Conservation (phyloP, 2,329 filamentous ascomycete genomes). For the Pseudocercospora crystallina region DNA sequence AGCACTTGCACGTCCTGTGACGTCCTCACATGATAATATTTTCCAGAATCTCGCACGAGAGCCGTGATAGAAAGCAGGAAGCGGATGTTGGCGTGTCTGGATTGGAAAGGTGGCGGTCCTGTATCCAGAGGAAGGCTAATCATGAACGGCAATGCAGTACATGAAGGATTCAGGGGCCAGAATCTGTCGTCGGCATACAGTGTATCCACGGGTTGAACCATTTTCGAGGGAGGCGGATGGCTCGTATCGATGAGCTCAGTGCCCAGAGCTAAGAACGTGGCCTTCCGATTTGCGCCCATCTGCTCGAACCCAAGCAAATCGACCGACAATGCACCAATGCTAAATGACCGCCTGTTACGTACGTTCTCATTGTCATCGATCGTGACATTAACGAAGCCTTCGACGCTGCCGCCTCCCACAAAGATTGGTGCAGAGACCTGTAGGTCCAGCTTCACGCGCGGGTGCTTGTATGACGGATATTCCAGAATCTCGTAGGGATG, state of each 20-base stretch:
- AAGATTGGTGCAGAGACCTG: conserved; percentile 53
- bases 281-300: conserved; percentile 45
- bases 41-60: conserved; percentile 49
- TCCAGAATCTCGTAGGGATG: conserved; percentile 52
- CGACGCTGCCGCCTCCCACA: conserved; percentile 56
- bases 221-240: conserved; percentile 52
- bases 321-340: conserved; percentile 51
- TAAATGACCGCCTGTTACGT: conserved; percentile 45
- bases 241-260: conserved; percentile 52
- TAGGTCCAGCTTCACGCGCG: conserved; percentile 50
- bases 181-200: conserved; percentile 41
- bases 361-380: conserved; percentile 49
- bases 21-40: conserved; percentile 50
- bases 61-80: conserved; percentile 52
- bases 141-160: conserved; percentile 51
- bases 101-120: conserved; percentile 55
- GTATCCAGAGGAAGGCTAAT: conserved; percentile 55
- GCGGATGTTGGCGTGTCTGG: conserved; percentile 52
- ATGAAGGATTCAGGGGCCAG: conserved; percentile 52
- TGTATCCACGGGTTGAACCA: conserved; percentile 47
- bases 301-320: conserved; percentile 56
- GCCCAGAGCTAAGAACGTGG: conserved; percentile 53
- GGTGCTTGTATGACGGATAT: conserved; percentile 49
- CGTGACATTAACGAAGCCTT: conserved; percentile 50
- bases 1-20: conserved; percentile 53